phyloP scores from a whole-genome alignment of 2,329 filamentous ascomycete species.

The Penicillium aurantiogriseum region DNA sequence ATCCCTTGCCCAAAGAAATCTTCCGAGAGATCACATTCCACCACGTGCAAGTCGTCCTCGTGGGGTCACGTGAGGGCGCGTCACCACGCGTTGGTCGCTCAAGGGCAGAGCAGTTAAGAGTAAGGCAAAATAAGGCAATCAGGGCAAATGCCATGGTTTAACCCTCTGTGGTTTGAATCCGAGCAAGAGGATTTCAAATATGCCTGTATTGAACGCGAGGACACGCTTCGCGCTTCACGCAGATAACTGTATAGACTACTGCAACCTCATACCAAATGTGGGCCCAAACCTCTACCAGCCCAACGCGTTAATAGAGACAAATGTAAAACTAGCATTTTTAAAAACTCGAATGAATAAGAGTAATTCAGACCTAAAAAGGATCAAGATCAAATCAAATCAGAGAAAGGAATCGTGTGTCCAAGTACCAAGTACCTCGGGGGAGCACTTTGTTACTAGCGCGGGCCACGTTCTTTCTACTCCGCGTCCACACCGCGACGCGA shows the following conservation, averaged over 20 bases:
- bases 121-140: neutral
- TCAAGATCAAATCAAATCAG: neutral
- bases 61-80: conserved; percentile 23
- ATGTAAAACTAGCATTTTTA: neutral
- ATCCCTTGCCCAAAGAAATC: neutral
- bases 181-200: neutral
- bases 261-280: conserved; percentile 3
- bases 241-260: conserved; percentile 1
- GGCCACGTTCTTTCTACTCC: conserved; percentile 30
- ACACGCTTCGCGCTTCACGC: conserved; percentile 1
- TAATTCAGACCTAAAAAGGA: neutral
- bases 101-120: neutral
- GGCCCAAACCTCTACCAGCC: neutral
- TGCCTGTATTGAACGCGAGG: neutral
- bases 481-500: conserved; percentile 39
- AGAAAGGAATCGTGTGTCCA: neutral
- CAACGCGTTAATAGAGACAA: neutral
- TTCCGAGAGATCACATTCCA: conserved; percentile 6
- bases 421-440: conserved; percentile 15
- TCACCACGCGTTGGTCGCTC: conserved; percentile 14
- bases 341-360: neutral
- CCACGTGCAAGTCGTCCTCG: conserved; percentile 9
- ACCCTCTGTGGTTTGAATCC: neutral
- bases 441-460: conserved; percentile 25
- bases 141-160: neutral